phyloP scores from a whole-genome alignment of 768 basidiomycete genomes.

The Tylopilus balloui region DNA sequence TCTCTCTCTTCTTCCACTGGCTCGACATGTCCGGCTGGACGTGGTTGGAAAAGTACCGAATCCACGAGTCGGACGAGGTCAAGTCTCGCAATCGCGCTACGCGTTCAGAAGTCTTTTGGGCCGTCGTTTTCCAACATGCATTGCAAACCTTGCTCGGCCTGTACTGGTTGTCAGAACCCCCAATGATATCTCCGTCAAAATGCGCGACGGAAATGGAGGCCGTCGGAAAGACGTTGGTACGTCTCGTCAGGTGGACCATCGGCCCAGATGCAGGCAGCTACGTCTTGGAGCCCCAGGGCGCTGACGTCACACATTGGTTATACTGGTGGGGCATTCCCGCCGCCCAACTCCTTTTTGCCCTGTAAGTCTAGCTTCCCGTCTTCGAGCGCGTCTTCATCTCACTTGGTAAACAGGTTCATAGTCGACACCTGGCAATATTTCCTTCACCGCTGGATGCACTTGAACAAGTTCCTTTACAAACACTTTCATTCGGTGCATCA shows the following conservation, averaged over 20 bases:
- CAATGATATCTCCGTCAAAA: slow-evolving; percentile 29
- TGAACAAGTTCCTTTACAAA: slow-evolving; percentile 85
- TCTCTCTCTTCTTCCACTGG: slow-evolving; percentile 74
- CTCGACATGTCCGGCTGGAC: slow-evolving; percentile 76
- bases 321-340: slow-evolving; percentile 95
- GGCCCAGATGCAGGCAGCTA: slow-evolving; percentile 38
- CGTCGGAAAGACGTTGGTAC: slow-evolving; percentile 38
- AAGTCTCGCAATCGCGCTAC: slow-evolving; percentile 70
- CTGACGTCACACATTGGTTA: slow-evolving; percentile 50
- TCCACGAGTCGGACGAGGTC: slow-evolving; percentile 85
- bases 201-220: slow-evolving; percentile 43
- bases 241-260: slow-evolving; percentile 35
- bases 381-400: neutral
- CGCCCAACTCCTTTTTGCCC: slow-evolving; percentile 67
- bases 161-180: slow-evolving; percentile 53
- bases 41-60: slow-evolving; percentile 77
- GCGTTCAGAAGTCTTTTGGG: slow-evolving; percentile 63
- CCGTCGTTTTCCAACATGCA: slow-evolving; percentile 82
- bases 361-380: slow-evolving; percentile 53
- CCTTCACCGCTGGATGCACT: slow-evolving; percentile 87
- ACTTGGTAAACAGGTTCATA: slow-evolving; percentile 57
- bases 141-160: slow-evolving; percentile 78
- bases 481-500: slow-evolving; percentile 94
- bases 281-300: slow-evolving; percentile 36
- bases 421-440: slow-evolving; percentile 99